Percentiles rank a stretch among this genome's conserved stretches.
Conservation (phyloP, 495 filamentous ascomycete genomes). For the Pseudomonodictys pantanalensis region DNA sequence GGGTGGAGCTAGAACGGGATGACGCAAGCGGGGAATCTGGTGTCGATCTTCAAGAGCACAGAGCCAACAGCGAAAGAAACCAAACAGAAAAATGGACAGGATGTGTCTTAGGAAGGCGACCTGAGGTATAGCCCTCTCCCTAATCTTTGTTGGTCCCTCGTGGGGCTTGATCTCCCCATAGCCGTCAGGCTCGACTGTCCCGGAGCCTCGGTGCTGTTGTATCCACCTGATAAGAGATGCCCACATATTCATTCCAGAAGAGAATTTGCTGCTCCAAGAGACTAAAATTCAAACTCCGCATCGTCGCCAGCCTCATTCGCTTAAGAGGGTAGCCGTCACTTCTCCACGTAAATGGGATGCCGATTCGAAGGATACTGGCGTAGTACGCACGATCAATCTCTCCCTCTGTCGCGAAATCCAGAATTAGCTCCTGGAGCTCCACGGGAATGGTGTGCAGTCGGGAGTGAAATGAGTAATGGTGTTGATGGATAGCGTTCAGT, state of each 20-base stretch:
- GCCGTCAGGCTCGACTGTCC: too few relatives aligned
- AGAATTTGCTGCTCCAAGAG: neutral
- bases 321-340: neutral
- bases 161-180: too few relatives aligned
- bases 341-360: neutral
- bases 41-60: too few relatives aligned
- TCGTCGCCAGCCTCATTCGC: neutral
- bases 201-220: too few relatives aligned
- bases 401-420: neutral
- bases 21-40: too few relatives aligned
- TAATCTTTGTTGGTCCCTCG: too few relatives aligned
- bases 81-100: too few relatives aligned
- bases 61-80: too few relatives aligned
- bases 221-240: neutral
- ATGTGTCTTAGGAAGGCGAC: too few relatives aligned
- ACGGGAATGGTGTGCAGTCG: neutral
- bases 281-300: neutral
- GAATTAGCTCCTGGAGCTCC: conserved; percentile 5
- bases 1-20: too few relatives aligned
- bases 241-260: neutral
- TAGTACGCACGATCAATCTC: conserved; percentile 1
- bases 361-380: neutral
- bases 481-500: conserved; percentile 1
- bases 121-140: too few relatives aligned
- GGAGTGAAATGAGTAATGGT: neutral